Evolutionary conservation across 331 rosid genomes (phyloP).

Genomic region (Pyracantha coccinea): DNA sequence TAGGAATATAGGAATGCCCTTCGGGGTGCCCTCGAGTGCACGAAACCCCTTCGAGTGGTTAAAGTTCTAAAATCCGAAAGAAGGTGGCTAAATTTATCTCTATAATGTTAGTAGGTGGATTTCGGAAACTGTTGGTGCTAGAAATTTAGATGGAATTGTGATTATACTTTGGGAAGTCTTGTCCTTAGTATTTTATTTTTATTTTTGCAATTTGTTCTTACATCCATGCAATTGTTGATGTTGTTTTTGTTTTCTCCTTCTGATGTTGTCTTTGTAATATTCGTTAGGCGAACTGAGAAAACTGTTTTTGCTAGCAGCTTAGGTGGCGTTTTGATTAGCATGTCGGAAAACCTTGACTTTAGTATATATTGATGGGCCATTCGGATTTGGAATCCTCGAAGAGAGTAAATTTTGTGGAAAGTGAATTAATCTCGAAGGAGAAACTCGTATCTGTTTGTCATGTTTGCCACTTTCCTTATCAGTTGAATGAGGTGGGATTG

Average conservation of each 20-base stretch:
- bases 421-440: neutral
- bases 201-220: neutral
- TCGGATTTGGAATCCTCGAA: neutral
- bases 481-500: neutral
- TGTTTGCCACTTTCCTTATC: neutral
- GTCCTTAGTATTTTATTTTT: neutral
- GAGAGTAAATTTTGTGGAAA: neutral
- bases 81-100: too few species aligned
- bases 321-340: neutral
- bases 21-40: too few species aligned
- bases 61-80: too few species aligned
- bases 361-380: too few species aligned
- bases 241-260: neutral
- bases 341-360: neutral
- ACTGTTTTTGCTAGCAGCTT: neutral
- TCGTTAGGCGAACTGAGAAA: neutral
- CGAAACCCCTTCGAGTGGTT: too few species aligned
- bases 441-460: neutral
- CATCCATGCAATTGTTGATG: neutral
- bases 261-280: neutral
- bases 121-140: too few species aligned
- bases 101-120: too few species aligned
- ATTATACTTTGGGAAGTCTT: too few species aligned
- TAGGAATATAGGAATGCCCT: too few species aligned
- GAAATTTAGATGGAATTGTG: too few species aligned